Evolutionary conservation across 176 grass and related monocot species (phyloP), one percentile per base, ranked within the genome.

Genomic region (Miscanthus lutarioriparius): DNA sequence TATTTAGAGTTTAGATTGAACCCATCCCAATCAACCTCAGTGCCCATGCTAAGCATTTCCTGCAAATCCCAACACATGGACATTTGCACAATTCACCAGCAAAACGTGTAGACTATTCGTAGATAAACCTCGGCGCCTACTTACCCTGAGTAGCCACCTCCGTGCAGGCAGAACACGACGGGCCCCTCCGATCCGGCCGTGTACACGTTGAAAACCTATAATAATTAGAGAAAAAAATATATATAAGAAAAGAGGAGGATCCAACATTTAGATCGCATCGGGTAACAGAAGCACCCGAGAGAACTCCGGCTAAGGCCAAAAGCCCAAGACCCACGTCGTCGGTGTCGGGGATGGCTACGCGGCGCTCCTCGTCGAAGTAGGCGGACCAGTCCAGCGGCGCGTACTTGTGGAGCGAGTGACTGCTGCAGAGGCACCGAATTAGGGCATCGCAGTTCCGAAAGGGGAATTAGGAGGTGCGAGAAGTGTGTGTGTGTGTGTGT

Each of bases 101-200:
- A 19, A 12, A 45, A 62, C 25, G 5, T 15, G 15, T 51, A 44
- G 27, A 13, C 10, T 4, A 26, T 58, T 33, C n/a, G 0, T 13
- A 64, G 20, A 37, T 25, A 35, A 75, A 26, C 1, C 11, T 7
- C 12, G 2, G 67, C 20, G 1, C 37, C 14, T 54, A 59, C 8
- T 25, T 89, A 96, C 96, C 93, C 93, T 15, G 96, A 91, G 87
- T 96, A 99, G 77, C 96, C 96, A 72, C 96, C 96, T 82, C 96
- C 96, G 89, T 96, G 96, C 32, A 99, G 78, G 67, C 93, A 96
- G 82, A 99, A 94, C 53, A 96, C 93, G 56, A 99, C 91, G 28
- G 96, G 96, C 13, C 96, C 96, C 32, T 94, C 90, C 79, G 93
- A 96, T 84, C 91, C 93, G 79, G 86, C 80, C 70, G 64, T 91